Conservation (phyloP, 2,329 filamentous ascomycete genomes). For the Colletotrichum truncatum region DNA sequence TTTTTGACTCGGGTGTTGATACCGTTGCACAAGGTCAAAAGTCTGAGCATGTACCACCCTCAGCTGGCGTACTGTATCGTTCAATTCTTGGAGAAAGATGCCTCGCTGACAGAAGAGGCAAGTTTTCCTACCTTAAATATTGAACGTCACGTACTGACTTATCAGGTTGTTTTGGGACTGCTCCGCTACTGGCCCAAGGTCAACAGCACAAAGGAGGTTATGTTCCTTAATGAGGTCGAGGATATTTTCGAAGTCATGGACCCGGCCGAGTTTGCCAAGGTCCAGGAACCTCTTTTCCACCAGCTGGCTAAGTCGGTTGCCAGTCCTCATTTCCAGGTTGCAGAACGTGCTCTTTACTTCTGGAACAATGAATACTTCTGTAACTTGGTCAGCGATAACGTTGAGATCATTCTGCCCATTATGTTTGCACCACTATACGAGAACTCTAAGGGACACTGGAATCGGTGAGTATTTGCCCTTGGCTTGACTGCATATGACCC, state of each 20-base stretch:
- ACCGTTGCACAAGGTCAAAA: slow-evolving; percentile 97
- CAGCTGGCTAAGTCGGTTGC: slow-evolving; percentile 98
- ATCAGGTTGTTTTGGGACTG: slow-evolving; percentile 88
- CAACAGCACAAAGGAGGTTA: slow-evolving; percentile 99
- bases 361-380: slow-evolving; percentile 99
- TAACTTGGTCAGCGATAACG: slow-evolving; percentile 98
- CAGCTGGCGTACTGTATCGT: slow-evolving; percentile 99
- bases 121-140: slow-evolving; percentile 39
- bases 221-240: slow-evolving; percentile 99
- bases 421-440: slow-evolving; percentile 99
- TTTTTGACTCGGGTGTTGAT: slow-evolving; percentile 94
- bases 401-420: slow-evolving; percentile 97
- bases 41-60: slow-evolving; percentile 99
- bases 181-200: slow-evolving; percentile 99
- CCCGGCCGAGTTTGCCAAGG: slow-evolving; percentile 96
- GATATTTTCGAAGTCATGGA: slow-evolving; percentile 99
- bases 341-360: slow-evolving; percentile 96
- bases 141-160: background rate
- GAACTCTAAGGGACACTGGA: slow-evolving; percentile 99
- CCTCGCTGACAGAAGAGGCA: slow-evolving; percentile 95
- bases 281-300: slow-evolving; percentile 96
- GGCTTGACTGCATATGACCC: background rate
- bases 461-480: slow-evolving; percentile 70
- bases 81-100: slow-evolving; percentile 98
- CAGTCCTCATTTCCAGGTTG: slow-evolving; percentile 98